Evolutionary conservation across 1,139 yeast species (phyloP).

Genomic region (Geotrichum aggregatum): DNA sequence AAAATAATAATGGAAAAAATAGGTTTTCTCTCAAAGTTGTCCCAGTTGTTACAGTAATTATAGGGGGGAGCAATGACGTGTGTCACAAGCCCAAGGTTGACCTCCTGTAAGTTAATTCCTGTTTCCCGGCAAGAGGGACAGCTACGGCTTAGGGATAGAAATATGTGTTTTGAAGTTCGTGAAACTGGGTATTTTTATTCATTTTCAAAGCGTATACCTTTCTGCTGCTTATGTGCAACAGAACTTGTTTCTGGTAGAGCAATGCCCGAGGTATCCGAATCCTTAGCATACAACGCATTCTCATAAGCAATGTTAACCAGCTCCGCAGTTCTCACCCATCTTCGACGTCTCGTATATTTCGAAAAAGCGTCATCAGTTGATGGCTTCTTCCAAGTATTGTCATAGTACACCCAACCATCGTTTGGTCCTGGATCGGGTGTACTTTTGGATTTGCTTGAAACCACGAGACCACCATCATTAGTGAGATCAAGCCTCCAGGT

Average conservation of each 20-base stretch:
- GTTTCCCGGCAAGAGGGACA: too few species aligned
- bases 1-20: too few species aligned
- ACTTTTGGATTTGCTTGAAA: constrained; percentile 52
- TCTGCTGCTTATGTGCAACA: not conserved
- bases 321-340: constrained; percentile 96
- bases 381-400: constrained; percentile 92
- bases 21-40: too few species aligned
- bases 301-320: constrained; percentile 42
- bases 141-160: too few species aligned
- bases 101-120: too few species aligned
- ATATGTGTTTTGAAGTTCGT: too few species aligned
- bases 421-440: constrained; percentile 73
- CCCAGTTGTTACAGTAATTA: too few species aligned
- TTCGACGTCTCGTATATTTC: constrained; percentile 86
- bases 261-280: not conserved
- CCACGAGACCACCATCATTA: constrained; percentile 60
- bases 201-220: constrained; percentile 1
- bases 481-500: constrained; percentile 88
- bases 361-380: constrained; percentile 82
- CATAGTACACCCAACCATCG: constrained; percentile 85
- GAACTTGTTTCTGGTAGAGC: not conserved
- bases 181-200: not conserved
- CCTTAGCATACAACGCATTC: not conserved
- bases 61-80: too few species aligned
- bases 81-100: too few species aligned